Conservation (phyloP, 2,329 filamentous ascomycete species). For the Beauveria scarabaeidicola region DNA sequence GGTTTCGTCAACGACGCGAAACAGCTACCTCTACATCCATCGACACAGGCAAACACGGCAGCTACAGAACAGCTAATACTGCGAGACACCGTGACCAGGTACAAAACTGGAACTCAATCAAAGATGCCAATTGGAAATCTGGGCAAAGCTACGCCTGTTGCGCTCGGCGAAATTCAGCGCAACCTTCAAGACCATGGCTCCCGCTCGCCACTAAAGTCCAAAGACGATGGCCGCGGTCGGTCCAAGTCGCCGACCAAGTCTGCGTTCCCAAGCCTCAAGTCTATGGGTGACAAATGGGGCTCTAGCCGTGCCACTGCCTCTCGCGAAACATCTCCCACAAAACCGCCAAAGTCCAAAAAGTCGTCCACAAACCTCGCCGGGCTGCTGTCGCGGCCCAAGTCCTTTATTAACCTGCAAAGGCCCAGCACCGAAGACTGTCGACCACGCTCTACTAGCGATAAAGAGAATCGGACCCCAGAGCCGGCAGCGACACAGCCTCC, state of each 20-base stretch:
- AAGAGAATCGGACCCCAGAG: conserved; percentile 68
- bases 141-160: conserved; percentile 19
- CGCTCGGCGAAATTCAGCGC: conserved; percentile 48
- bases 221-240: conserved; percentile 23
- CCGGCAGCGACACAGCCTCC: conserved; percentile 33
- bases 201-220: conserved; percentile 33
- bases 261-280: conserved; percentile 34
- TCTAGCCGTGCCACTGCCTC: conserved; percentile 34
- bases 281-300: conserved; percentile 29
- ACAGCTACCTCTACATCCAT: neutral
- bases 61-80: neutral
- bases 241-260: conserved; percentile 38
- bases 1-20: neutral
- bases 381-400: conserved; percentile 67
- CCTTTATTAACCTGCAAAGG: conserved; percentile 57
- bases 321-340: conserved; percentile 38
- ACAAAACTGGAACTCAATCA: neutral
- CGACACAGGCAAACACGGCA: neutral
- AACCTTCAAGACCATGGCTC: conserved; percentile 39
- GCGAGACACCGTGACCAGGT: neutral
- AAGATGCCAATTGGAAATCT: conserved; percentile 9
- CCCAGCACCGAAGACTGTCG: conserved; percentile 43
- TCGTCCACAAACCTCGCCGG: conserved; percentile 74
- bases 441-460: conserved; percentile 50
- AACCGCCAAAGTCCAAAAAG: conserved; percentile 69